phyloP scores from a whole-genome alignment of 192 early-diverging fungal genomes.

The Coemansia sp. region DNA sequence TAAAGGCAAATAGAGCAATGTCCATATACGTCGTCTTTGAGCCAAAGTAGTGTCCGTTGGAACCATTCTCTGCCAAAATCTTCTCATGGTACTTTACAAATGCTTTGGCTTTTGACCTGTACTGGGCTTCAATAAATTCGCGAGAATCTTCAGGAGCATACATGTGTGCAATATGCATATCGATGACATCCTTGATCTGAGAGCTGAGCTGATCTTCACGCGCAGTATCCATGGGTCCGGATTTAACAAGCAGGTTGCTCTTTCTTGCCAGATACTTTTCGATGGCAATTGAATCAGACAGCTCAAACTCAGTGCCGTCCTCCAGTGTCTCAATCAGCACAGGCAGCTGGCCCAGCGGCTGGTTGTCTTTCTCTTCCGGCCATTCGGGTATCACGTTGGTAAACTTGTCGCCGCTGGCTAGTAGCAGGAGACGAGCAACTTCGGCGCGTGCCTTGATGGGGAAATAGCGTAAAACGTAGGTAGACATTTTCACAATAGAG shows the following conservation, averaged over 20 bases:
- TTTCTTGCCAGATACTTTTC: constrained; percentile 51
- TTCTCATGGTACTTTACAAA: constrained; percentile 44
- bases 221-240: constrained; percentile 21
- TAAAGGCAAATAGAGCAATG: constrained; percentile 2
- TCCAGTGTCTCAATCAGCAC: constrained; percentile 44
- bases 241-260: constrained; percentile 27
- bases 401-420: constrained; percentile 34
- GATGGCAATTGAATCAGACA: constrained; percentile 51
- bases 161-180: not conserved
- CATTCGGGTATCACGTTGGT: constrained; percentile 28
- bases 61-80: constrained; percentile 52
- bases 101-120: constrained; percentile 13
- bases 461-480: constrained; percentile 29
- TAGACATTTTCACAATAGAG: not conserved
- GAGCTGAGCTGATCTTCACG: constrained; percentile 24
- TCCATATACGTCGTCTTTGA: constrained; percentile 42
- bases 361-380: constrained; percentile 37
- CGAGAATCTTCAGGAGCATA: constrained; percentile 7
- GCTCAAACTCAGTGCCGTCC: constrained; percentile 17
- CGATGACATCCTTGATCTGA: constrained; percentile 19
- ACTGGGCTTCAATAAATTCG: not conserved
- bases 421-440: constrained; percentile 37
- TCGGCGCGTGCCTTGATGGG: constrained; percentile 32
- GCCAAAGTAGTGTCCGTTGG: constrained; percentile 57
- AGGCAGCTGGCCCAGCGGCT: constrained; percentile 54